Base-by-base conservation (phyloP, 805 yeast genomes). In the Maudiozyma bulderi region DNA sequence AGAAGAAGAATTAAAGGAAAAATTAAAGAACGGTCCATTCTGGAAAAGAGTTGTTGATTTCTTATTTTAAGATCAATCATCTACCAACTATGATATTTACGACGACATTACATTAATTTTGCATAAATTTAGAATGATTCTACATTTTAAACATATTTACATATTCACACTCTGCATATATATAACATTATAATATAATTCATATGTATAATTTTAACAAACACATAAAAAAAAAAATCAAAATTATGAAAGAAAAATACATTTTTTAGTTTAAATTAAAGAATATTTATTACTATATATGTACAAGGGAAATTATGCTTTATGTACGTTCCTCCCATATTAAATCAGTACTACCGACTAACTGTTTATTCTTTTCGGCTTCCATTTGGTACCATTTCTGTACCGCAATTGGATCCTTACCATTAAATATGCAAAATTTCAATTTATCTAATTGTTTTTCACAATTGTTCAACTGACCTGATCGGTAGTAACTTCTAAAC, bases 301-400 rank as follows among this genome's bases (percentile, higher is more conserved):
- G 26, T 3, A 20, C 26, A 20, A 20, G 26, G 26, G 26, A 20
- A 8, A 33, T 33, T 11, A 33, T 38, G 20, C 8, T 14, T 38
- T 28, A 39, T 9, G 42, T 26, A 20, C 42, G 42, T 77, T 78
- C 98, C 96, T 76, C 78, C 98, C 98, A 91, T 8, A 91, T 73
- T 59, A 86, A 91, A 62, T 90, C 96, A 47, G 91, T 80, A 55
- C 84, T 80, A 2, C 96, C 96, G 45, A 72, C 67, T 37, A 75
- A 72, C 62, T 78, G 76, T 56, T 81, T 80, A 54, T 80, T 78
- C 39, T 50, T 47, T 38, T 82, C 76, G 15, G 81, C 70, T 52
- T 80, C 72, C 35, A 75, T 69, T 69, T 78, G 84, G 70, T 83
- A 85, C 70, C 81, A 91, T 53, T 78, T 75, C 60, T 84, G 89